These are phyloP conservation scores for Sarocladiaceae sp. DNA, from an alignment of 2,329 filamentous ascomycete genomes.

Conservation along the genomic window DNA sequence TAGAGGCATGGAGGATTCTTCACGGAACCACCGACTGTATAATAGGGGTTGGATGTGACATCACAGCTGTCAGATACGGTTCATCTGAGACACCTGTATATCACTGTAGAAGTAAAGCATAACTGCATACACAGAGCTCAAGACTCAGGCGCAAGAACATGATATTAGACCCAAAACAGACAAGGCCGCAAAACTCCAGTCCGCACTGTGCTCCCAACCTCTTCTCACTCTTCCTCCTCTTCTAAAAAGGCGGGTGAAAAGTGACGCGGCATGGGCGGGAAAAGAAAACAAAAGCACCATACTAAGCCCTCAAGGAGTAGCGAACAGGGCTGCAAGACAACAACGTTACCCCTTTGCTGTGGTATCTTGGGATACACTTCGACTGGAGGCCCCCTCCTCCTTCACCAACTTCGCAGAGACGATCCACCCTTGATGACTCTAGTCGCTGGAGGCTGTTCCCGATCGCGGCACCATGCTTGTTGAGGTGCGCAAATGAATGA, in stretches of 20 bases:
- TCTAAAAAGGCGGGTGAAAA: conserved; percentile 16
- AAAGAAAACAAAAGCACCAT: conserved; percentile 7
- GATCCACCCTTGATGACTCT: too few relatives aligned
- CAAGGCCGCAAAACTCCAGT: conserved; percentile 40
- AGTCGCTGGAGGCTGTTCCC: not conserved
- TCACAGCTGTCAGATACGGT: not conserved
- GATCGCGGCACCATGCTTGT: not conserved
- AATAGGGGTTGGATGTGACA: not conserved
- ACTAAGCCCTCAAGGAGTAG: too few relatives aligned
- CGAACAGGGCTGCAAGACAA: too few relatives aligned
- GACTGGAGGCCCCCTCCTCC: not conserved
- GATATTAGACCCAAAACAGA: conserved; percentile 17
- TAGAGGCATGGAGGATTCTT: too few relatives aligned
- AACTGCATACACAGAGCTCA: conserved; percentile 2
- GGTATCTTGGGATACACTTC: too few relatives aligned
- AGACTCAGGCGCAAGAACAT: too few relatives aligned
- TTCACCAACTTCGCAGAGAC: too few relatives aligned
- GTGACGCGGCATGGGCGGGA: conserved; percentile 16
- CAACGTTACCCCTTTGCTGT: not conserved
- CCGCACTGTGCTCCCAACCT: conserved; percentile 31
- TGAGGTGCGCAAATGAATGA: conserved; percentile 5
- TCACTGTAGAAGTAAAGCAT: not conserved
- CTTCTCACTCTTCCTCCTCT: conserved; percentile 16
- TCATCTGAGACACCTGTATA: not conserved
- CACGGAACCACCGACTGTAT: not conserved